Conservation (phyloP, 176 grass and related monocot genomes). For the Thalia dealbata region DNA sequence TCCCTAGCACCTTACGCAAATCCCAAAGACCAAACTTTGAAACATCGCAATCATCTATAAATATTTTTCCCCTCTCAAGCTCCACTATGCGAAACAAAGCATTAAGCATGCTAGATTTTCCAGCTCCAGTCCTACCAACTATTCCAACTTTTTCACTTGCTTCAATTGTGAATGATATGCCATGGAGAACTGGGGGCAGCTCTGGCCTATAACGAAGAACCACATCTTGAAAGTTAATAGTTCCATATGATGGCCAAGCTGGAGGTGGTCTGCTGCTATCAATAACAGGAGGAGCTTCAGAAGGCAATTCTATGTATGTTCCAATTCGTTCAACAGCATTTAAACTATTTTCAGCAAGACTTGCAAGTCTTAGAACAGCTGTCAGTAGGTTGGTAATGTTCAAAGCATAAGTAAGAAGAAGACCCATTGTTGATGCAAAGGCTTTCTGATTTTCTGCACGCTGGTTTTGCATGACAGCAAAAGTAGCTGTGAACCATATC, state of each 20-base stretch:
- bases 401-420: conserved; percentile 87
- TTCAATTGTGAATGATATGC: conserved; percentile 90
- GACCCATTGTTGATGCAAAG: conserved; percentile 98
- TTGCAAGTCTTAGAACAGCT: conserved; percentile 70
- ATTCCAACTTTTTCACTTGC: conserved; percentile 91
- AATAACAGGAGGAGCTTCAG: conserved; percentile 90
- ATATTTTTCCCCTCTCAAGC: conserved; percentile 67
- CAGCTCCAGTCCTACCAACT: conserved; percentile 93
- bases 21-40: conserved; percentile 95
- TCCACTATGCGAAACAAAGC: conserved; percentile 94
- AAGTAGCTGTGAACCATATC: conserved; percentile 97
- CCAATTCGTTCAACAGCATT: conserved; percentile 93
- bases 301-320: conserved; percentile 82
- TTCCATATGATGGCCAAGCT: conserved; percentile 84
- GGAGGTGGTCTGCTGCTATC: conserved; percentile 75
- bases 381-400: conserved; percentile 95
- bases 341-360: conserved; percentile 99
- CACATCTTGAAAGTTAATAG: conserved; percentile 84
- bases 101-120: conserved; percentile 99
- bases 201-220: conserved; percentile 87
- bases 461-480: conserved; percentile 98
- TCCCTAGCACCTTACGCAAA: conserved; percentile 85
- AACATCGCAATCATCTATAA: conserved; percentile 73
- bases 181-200: conserved; percentile 96
- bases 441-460: conserved; percentile 77